Evolutionary conservation across 2,329 filamentous ascomycete species (phyloP).

Genomic region (Aspergillus sp.): DNA sequence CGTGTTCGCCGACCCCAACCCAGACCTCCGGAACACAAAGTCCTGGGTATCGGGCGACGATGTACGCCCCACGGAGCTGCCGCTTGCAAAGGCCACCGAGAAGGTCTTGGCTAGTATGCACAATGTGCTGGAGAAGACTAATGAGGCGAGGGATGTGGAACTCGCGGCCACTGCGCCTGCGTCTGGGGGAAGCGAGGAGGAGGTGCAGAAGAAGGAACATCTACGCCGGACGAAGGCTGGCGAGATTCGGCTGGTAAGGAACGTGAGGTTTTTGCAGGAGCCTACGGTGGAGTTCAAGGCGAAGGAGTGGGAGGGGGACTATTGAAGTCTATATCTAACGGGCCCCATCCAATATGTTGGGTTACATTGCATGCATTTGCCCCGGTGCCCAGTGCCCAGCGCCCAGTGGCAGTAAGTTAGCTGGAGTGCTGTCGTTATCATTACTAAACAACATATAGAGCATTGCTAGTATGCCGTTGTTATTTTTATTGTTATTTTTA

Average conservation of each 20-base stretch:
- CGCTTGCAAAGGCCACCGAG: conserved; percentile 78
- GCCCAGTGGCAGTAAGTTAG: not conserved
- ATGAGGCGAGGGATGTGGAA: conserved; percentile 64
- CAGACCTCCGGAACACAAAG: conserved; percentile 51
- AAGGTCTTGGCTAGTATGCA: conserved; percentile 94
- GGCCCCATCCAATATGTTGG: not conserved
- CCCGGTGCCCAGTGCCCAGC: too few species aligned
- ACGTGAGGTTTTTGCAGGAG: conserved; percentile 65
- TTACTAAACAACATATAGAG: not conserved
- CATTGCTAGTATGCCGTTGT: not conserved
- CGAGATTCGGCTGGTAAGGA: conserved; percentile 80
- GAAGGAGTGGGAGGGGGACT: conserved; percentile 36
- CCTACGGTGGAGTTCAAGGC: conserved; percentile 67
- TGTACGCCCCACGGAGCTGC: conserved; percentile 68
- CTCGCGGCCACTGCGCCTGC: conserved; percentile 46
- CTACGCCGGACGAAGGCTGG: conserved; percentile 77
- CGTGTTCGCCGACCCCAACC: conserved; percentile 49
- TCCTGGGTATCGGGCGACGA: conserved; percentile 78
- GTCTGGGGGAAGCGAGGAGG: conserved; percentile 38
- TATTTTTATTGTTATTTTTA: not conserved
- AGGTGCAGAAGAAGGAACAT: conserved; percentile 59
- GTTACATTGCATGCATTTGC: not conserved
- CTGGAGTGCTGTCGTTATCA: not conserved
- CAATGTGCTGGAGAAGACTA: conserved; percentile 69
- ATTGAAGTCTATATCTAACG: conserved; percentile 7